Conservation (phyloP, 495 filamentous ascomycete genomes). For the Xeromyces bisporus region DNA sequence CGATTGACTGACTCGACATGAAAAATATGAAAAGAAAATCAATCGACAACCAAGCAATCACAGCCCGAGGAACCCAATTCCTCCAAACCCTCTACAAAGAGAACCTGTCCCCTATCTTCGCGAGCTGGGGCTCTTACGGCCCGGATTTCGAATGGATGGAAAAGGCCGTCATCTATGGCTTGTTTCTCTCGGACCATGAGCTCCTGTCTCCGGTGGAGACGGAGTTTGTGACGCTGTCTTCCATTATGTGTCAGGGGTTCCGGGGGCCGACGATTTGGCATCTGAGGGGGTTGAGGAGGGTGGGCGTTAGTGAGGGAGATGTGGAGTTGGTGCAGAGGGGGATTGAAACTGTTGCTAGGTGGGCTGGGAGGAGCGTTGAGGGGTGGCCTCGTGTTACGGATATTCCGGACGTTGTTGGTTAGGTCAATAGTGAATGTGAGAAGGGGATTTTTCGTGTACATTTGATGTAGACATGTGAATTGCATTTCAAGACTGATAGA, state of each 20-base stretch:
- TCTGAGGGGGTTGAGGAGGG: constrained; percentile 25
- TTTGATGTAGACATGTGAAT: background rate
- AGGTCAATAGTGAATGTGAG: no score
- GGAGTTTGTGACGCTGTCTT: constrained; percentile 29
- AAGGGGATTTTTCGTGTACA: background rate
- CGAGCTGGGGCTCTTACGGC: constrained; percentile 5
- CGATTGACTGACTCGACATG: no score
- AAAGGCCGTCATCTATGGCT: constrained; percentile 30
- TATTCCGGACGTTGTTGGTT: constrained; percentile 4
- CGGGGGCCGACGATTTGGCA: constrained; percentile 31
- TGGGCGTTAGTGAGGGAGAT: constrained; percentile 28
- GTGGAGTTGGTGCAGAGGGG: constrained; percentile 16
- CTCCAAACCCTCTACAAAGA: constrained; percentile 6
- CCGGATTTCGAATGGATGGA: constrained; percentile 6
- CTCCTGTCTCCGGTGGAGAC: constrained; percentile 29
- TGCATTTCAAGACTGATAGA: no score
- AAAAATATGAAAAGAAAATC: no score
- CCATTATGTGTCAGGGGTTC: constrained; percentile 38
- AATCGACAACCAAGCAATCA: constrained; percentile 3
- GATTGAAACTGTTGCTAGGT: constrained; percentile 5
- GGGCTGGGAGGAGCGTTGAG: constrained; percentile 4
- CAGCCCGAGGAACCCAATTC: constrained; percentile 5
- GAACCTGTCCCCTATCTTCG: constrained; percentile 8
- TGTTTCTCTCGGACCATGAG: constrained; percentile 32
- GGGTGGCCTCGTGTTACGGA: constrained; percentile 6